Conservation (phyloP, 2,329 filamentous ascomycete species). For the Fusarium sp. region DNA sequence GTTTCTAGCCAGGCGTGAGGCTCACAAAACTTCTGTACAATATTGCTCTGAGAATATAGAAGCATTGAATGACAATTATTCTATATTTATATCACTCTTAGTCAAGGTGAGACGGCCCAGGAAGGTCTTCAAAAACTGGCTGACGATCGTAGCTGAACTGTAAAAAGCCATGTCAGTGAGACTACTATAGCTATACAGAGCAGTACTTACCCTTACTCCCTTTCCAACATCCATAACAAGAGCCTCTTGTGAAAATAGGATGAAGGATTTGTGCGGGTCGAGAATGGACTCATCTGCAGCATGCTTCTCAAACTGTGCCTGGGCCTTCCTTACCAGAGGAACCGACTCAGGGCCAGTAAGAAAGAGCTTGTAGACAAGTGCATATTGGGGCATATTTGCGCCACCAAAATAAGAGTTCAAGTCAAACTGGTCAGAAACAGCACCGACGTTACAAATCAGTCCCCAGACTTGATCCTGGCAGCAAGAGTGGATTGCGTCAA, state of each 20-base stretch:
- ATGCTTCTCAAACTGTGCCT: not conserved
- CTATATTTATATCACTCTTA: too few species aligned
- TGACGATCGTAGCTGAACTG: not conserved
- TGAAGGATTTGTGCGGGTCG: not conserved
- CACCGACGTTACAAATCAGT: not conserved
- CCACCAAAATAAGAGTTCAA: not conserved
- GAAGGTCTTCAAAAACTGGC: not conserved
- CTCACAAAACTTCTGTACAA: fast-evolving
- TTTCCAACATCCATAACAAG: not conserved
- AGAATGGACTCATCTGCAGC: not conserved
- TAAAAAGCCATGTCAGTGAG: not conserved
- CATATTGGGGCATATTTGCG: not conserved
- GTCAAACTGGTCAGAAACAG: not conserved
- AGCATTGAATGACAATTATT: fast-evolving
- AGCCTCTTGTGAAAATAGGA: not conserved
- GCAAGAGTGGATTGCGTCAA: not conserved
- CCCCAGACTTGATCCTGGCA: not conserved
- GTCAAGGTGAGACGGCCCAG: not conserved
- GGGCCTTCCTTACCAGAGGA: not conserved
- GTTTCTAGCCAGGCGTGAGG: too few species aligned
- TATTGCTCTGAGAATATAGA: not conserved
- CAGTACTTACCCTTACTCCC: not conserved
- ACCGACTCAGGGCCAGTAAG: not conserved
- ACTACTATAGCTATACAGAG: fast-evolving
- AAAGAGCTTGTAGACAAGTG: not conserved